These are phyloP conservation scores for Termitomyces sp. DNA, from an alignment of 768 basidiomycete species.

Conservation along the genomic window DNA sequence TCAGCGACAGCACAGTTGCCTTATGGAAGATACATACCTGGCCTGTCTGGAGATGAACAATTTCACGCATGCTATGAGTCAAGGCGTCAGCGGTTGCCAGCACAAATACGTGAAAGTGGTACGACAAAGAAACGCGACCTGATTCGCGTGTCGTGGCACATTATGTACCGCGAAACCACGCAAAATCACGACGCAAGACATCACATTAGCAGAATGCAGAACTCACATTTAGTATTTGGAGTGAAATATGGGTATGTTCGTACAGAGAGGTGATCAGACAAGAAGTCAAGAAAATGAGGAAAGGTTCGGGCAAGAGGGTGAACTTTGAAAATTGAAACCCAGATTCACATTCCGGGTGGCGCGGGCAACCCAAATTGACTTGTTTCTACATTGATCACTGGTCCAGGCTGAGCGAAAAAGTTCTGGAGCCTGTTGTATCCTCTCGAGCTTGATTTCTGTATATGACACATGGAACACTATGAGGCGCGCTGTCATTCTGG, in stretches of 20 bases:
- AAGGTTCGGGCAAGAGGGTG: conserved; percentile 33
- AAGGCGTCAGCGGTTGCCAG: conserved; percentile 25
- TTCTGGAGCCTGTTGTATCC: not conserved
- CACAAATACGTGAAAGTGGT: conserved; percentile 32
- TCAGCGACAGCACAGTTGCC: conserved; percentile 16
- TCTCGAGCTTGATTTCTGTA: not conserved
- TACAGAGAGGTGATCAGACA: conserved; percentile 40
- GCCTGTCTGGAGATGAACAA: conserved; percentile 99
- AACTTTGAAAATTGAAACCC: conserved; percentile 37
- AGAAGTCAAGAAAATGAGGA: conserved; percentile 40
- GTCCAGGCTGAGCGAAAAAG: not conserved
- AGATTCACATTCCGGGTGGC: conserved; percentile 36
- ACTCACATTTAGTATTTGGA: conserved; percentile 40
- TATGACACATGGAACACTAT: not conserved
- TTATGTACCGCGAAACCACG: conserved; percentile 13
- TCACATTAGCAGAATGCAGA: not conserved
- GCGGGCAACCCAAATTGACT: conserved; percentile 11
- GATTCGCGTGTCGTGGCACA: conserved; percentile 22
- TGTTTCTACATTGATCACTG: not conserved
- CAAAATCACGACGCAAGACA: conserved; percentile 7
- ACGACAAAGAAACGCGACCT: conserved; percentile 40
- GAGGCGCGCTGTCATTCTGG: not conserved
- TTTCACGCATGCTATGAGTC: conserved; percentile 88
- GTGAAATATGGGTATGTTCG: conserved; percentile 32
- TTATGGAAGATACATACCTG: conserved; percentile 53